phyloP scores from a whole-genome alignment of 495 filamentous ascomycete genomes.

The Tirmania nivea region DNA sequence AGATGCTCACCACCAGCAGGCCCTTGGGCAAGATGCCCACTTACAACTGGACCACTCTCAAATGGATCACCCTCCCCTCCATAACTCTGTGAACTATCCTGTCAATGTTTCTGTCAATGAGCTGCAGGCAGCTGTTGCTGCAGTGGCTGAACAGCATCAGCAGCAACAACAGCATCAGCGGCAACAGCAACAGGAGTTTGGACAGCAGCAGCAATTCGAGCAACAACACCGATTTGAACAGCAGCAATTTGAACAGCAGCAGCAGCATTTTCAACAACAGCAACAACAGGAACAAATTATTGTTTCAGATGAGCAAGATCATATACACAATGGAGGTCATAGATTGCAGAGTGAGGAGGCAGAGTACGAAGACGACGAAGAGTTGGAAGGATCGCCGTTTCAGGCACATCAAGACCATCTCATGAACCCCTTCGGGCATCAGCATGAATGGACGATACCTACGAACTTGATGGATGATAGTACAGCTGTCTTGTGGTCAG shows the following conservation, averaged over 20 bases:
- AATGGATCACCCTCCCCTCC: no score
- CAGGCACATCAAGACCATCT: background rate
- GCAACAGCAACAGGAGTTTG: background rate
- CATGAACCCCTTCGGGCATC: constrained; percentile 2
- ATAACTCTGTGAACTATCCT: no score
- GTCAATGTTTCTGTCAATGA: no score
- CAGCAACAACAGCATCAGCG: background rate
- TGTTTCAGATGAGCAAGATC: background rate
- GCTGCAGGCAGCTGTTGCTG: no score
- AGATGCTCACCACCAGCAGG: no score
- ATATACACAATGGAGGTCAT: constrained; percentile 1
- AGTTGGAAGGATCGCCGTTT: background rate
- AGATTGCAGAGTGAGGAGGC: constrained; percentile 8
- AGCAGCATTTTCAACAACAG: constrained; percentile 6
- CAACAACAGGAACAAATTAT: constrained; percentile 4
- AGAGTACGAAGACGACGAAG: constrained; percentile 13
- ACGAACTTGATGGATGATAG: constrained; percentile 6
- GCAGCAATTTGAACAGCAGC: constrained; percentile 10
- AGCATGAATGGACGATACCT: background rate
- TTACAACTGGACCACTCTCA: no score
- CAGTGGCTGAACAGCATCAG: background rate
- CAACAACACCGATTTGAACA: constrained; percentile 2
- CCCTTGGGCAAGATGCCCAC: no score
- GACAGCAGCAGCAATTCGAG: background rate
- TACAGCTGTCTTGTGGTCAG: constrained; percentile 18